phyloP scores from a whole-genome alignment of 1,284 basidiomycete species.

The Ganoderma boninense region DNA sequence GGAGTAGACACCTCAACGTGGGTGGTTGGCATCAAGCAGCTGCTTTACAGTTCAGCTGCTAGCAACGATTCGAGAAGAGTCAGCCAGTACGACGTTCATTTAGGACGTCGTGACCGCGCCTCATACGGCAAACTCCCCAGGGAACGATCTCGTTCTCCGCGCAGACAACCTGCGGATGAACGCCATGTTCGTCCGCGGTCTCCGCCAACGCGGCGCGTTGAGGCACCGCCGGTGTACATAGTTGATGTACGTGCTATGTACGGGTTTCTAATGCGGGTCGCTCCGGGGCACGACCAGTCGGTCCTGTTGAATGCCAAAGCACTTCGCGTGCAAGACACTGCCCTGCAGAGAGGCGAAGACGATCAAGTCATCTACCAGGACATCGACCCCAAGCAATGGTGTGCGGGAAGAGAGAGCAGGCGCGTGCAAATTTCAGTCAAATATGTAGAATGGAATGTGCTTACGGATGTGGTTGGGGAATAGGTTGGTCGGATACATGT shows the following conservation, averaged over 20 bases:
- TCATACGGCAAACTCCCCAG: conserved; percentile 15
- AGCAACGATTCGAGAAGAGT: background rate
- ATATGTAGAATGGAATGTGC: background rate
- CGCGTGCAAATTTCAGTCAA: conserved; percentile 25
- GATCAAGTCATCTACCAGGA: conserved; percentile 25
- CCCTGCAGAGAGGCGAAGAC: conserved; percentile 23
- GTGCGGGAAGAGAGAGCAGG: conserved; percentile 48
- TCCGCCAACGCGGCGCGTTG: conserved; percentile 17
- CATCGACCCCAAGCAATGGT: conserved; percentile 34
- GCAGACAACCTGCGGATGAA: conserved; percentile 17
- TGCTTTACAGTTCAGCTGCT: conserved; percentile 30
- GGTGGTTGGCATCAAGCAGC: conserved; percentile 32
- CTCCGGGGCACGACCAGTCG: conserved; percentile 13
- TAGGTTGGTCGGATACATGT: conserved; percentile 39
- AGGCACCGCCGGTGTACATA: conserved; percentile 35
- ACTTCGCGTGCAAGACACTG: conserved; percentile 27
- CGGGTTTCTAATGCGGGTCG: conserved; percentile 34
- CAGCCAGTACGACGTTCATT: background rate
- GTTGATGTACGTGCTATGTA: conserved; percentile 43
- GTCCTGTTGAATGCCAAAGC: conserved; percentile 28
- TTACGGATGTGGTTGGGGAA: background rate
- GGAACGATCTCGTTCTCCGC: conserved; percentile 38
- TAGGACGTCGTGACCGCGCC: background rate
- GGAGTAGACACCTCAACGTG: conserved; percentile 37
- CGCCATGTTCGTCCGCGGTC: conserved; percentile 27